These are phyloP conservation scores for Boletus mariae DNA, from an alignment of 1,284 basidiomycete genomes.

Conservation along the genomic window DNA sequence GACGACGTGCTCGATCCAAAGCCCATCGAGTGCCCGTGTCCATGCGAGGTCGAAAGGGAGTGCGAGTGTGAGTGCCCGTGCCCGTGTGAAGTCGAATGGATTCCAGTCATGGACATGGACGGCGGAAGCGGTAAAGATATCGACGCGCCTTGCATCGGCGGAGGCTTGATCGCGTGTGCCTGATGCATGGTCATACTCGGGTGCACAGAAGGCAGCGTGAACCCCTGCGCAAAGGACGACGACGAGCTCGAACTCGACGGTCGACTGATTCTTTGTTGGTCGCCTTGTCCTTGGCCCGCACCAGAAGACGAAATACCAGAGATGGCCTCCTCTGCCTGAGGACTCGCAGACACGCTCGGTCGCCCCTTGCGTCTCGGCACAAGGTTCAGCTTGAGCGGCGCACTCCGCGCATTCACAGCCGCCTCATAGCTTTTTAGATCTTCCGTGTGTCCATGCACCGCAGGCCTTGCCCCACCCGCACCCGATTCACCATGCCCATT, in stretches of 20 bases:
- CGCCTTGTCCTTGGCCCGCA: constrained; percentile 2
- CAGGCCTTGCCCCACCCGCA: constrained; percentile 31
- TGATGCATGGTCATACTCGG: not conserved
- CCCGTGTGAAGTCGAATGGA: constrained; percentile 2
- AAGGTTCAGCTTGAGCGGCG: constrained; percentile 48
- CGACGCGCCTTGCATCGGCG: constrained; percentile 26
- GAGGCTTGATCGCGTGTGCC: constrained; percentile 23
- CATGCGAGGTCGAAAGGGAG: not conserved
- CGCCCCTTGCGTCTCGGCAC: constrained; percentile 27
- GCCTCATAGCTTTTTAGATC: constrained; percentile 71
- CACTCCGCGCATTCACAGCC: constrained; percentile 62
- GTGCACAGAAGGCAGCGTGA: constrained; percentile 19
- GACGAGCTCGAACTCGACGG: constrained; percentile 35
- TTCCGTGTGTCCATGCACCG: constrained; percentile 46
- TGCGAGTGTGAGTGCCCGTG: not conserved
- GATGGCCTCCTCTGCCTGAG: constrained; percentile 1
- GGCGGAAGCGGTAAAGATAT: constrained; percentile 25
- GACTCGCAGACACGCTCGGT: constrained; percentile 15
- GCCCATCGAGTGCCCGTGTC: not conserved
- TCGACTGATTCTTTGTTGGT: constrained; percentile 27
- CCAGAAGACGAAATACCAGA: not conserved
- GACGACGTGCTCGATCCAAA: constrained; percentile 17
- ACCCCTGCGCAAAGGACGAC: constrained; percentile 38
- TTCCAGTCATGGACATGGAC: constrained; percentile 15
- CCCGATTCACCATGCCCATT: constrained; percentile 17